Evolutionary conservation across 1,284 basidiomycete genomes (phyloP), one percentile per base, ranked within the genome.

Genomic region (Butyriboletus appendiculatus): DNA sequence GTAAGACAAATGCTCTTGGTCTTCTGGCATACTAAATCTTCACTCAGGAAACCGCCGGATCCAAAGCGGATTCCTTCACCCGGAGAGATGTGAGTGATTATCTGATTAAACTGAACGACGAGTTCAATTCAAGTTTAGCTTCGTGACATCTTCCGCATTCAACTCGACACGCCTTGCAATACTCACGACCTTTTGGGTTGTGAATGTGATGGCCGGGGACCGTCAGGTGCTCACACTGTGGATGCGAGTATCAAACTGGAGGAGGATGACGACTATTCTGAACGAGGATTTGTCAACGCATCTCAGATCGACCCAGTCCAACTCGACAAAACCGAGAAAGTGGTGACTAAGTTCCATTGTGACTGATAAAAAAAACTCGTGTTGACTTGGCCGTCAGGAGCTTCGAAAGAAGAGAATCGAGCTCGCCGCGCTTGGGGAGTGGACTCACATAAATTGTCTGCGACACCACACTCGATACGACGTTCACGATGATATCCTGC

Each of bases 181-280:
- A 98, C 96, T 2, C 97, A 97, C 62, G 94, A 96, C 63, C 78
- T 95, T 16, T 75, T 96, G 15, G 85, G 83, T 49, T 96, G 93
- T 66, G 74, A 76, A 32, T 94, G 94, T 61, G 79, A 77, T 56
- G 69, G 68, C 26, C 58, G 59, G 24, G 62, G 61, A 47, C 11
- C 58, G 43, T 52, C 59, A 55, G 49, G 50, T 24, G 44, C 52
- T 44, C 61, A 67, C 39, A 66, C 64, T 30, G 60, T 41, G 37
- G 57, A 57, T 24, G 28, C 50, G 16, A 51, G 8, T 37, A 16
- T 40, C 43, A 57, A 57, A 48, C 26, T 20, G 37, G 57, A 55
- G 6, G 58, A 55, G 7, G 62, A 68, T 3, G 64, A 65, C 15
- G 63, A 63, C 58, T 65, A 64, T 16, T 65, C 68, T 14, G 63